A percentile compares a stretch with the other conserved stretches of the same genome.
phyloP scores from a whole-genome alignment of 257 asterid species.

The Solanum tarijense region DNA sequence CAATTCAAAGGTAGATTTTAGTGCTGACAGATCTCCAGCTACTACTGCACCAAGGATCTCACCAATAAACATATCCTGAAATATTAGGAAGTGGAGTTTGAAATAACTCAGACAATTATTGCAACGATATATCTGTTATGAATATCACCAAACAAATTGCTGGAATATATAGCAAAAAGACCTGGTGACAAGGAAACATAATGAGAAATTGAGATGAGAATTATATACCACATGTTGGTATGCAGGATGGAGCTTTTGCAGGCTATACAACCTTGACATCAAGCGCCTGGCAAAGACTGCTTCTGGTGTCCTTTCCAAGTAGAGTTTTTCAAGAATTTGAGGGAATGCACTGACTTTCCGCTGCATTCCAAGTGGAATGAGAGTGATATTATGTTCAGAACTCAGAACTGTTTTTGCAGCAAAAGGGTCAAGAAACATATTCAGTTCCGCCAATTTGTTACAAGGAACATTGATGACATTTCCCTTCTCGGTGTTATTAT shows the following conservation, averaged over 20 bases:
- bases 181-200: not conserved
- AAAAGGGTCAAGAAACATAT: conserved; percentile 76
- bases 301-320: conserved; percentile 55
- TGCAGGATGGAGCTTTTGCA: conserved; percentile 28
- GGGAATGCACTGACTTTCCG: conserved; percentile 31
- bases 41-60: conserved; percentile 72
- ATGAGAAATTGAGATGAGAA: not conserved
- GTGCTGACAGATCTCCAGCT: conserved; percentile 29
- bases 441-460: conserved; percentile 54
- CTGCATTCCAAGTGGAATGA: conserved; percentile 59
- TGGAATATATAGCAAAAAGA: not conserved
- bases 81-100: not conserved
- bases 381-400: conserved; percentile 41
- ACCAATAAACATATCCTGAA: conserved; percentile 62
- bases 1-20: conserved; percentile 22
- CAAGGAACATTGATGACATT: conserved; percentile 55
- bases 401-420: conserved; percentile 55
- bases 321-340: conserved; percentile 17
- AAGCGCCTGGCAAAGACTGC: conserved; percentile 30
- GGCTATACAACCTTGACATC: conserved; percentile 39
- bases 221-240: conserved; percentile 63
- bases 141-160: not conserved
- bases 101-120: not conserved
- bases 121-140: not conserved
- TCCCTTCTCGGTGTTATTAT: conserved; percentile 28